Evolutionary conservation across 805 yeast species (phyloP), one percentile per base, ranked within the genome.

Genomic region (Yarrowia divulgata): DNA sequence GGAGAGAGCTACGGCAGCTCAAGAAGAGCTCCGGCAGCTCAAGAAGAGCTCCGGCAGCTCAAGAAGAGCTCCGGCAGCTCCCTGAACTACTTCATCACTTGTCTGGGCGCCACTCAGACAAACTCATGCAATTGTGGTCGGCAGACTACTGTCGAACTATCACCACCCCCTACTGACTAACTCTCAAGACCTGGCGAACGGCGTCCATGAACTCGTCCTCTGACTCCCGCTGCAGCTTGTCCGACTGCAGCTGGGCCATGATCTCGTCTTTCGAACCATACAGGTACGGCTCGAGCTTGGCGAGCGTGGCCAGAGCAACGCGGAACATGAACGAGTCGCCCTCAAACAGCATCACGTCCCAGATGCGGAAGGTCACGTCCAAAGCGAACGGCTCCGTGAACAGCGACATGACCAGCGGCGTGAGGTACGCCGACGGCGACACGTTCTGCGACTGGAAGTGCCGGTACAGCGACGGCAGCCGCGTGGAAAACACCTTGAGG

Each of bases 261-360:
- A 85, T 78, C 73, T 87, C 90, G 29, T 78, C 73, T 57, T 79
- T 79, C 48, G 81, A 72, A 1, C 88, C 90, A 74, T 81, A 87
- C 40, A 88, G 79, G 72, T 83, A 84, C 69, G 81, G 84, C 57
- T 83, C 84, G 19, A 85, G 77, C 50, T 80, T 79, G 32, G 81
- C 80, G 52, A 89, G 74, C 14, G 87, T 75, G 0, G 86, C 90
- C n/a, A 89, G 75, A 1, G 84, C 79, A 12, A 83, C 81, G 23
- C 89, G 81, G 52, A 87, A 77, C 62, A 89, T 74, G 71, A 87
- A 81, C 1, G 83, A 77, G 72, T 86, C 90, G 8, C 88, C 87
- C 74, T 88, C 91, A 74, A 88, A 87, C 12, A 88, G 75, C 74
- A 82, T 82, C 6, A 88, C 79, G 74, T 89, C 93, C 71, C 89